Evolutionary conservation across 225 moss, liverwort and hornwort genomes (phyloP), one percentile per base, ranked within the genome.

Genomic region (Marchantia paleacea): DNA sequence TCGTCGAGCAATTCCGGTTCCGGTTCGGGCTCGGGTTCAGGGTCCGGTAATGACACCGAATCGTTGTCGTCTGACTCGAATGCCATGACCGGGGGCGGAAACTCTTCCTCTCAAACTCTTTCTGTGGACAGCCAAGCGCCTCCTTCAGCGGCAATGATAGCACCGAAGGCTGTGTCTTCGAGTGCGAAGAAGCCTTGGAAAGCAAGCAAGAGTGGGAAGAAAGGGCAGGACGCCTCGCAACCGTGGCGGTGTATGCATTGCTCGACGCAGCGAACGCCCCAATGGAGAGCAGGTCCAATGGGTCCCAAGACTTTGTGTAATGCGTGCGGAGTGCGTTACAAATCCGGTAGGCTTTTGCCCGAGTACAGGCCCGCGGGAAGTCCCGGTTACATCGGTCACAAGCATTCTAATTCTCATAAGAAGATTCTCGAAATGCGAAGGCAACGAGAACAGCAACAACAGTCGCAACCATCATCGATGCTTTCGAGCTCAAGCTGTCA

Each of bases 371-470:
- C 97, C 75, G 97, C 97, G 7, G 91, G 91, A 12, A 95, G 95
- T 69, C 97, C 97, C 9, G 94, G 92, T 7, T 99, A 95, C 64
- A 87, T 95, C 50, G 85, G 90, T 51, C 85, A 93, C 68, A 95
- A 99, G 89, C 97, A 99, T 75, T 99, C 97, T 52, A 95, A 99
- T 75, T 99, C 95, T 0, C 97, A 99, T 87, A 99, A 94, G 88
- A 99, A 99, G 85, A 95, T 99, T 25, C 75, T 99, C 7, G 97
- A 99, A 76, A 95, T 95, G 97, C 86, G 97, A 18, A 89, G 94
- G 28, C 93, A 94, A 66, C 90, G 89, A 30, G 96, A 97, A 76
- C 83, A 84, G 64, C 81, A 84, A 47, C 84, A 67, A 8, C 75
- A 81, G 8, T 75, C 86, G 15, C 66, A 69, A 47, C 66, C 62